Conservation (phyloP, 1,139 yeast genomes). For the Blastobotrys illinoisensis region DNA sequence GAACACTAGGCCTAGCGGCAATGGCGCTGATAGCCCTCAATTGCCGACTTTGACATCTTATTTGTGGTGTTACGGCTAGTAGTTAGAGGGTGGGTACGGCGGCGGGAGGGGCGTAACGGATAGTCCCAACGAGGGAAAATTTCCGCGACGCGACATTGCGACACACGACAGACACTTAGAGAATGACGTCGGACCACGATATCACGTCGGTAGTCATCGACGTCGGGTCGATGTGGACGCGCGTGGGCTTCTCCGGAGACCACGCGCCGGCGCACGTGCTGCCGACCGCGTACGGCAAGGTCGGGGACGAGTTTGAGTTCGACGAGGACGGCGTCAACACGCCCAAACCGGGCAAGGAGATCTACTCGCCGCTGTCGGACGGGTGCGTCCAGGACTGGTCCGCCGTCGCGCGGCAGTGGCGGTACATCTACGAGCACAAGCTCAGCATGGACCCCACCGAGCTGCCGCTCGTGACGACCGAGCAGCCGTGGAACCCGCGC, state of each 20-base stretch:
- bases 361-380: conserved; percentile 36
- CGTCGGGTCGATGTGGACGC: conserved; percentile 79
- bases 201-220: conserved; percentile 88
- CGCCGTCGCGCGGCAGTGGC: conserved; percentile 38
- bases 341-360: conserved; percentile 34
- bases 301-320: conserved; percentile 22
- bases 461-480: conserved; percentile 75
- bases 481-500: conserved; percentile 80
- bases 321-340: conserved; percentile 34
- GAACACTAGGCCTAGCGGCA: too few species aligned
- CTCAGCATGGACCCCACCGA: conserved; percentile 54
- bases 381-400: conserved; percentile 45
- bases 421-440: conserved; percentile 33
- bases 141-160: background rate
- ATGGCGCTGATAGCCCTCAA: too few species aligned
- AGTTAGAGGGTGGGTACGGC: too few species aligned
- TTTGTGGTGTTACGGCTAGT: too few species aligned
- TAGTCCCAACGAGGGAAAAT: background rate
- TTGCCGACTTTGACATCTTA: too few species aligned
- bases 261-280: conserved; percentile 73
- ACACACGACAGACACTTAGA: background rate
- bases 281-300: conserved; percentile 50
- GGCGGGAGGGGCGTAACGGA: too few species aligned
- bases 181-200: conserved; percentile 26
- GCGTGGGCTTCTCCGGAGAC: conserved; percentile 92